Conservation (phyloP, 2,329 filamentous ascomycete species). For the Diaporthe sp. region DNA sequence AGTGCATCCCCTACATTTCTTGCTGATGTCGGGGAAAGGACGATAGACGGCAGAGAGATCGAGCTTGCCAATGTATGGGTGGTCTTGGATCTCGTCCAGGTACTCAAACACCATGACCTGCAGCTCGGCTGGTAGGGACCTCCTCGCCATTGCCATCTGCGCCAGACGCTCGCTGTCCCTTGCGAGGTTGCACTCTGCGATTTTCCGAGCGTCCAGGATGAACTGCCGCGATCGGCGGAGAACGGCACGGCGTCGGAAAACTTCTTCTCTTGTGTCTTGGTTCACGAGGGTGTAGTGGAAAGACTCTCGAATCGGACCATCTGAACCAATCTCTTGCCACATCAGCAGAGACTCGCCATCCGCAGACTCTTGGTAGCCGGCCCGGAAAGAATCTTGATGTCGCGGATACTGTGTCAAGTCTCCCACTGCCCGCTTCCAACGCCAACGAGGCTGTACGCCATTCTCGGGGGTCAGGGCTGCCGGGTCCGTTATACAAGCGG, state of each 20-base stretch:
- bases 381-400: neutral
- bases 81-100: slow-evolving; percentile 16
- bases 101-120: slow-evolving; percentile 15
- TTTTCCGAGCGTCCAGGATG: slow-evolving; percentile 24
- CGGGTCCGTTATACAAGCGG: slow-evolving; percentile 30
- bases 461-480: slow-evolving; percentile 25
- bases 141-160: slow-evolving; percentile 1
- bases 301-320: slow-evolving; percentile 13
- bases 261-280: neutral
- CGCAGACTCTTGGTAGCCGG: neutral
- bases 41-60: slow-evolving; percentile 30
- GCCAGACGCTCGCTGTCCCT: slow-evolving; percentile 12
- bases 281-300: neutral
- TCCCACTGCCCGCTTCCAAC: slow-evolving; percentile 13
- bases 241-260: neutral
- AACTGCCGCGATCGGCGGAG: slow-evolving; percentile 35
- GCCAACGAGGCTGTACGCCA: slow-evolving; percentile 7
- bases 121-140: slow-evolving; percentile 29
- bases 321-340: slow-evolving; percentile 14
- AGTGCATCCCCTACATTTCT: neutral
- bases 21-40: slow-evolving; percentile 26
- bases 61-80: slow-evolving; percentile 22
- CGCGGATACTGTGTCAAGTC: neutral
- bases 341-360: slow-evolving; percentile 12
- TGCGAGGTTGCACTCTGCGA: neutral